Evolutionary conservation across 148 eudicot genomes (phyloP).

Genomic region (Camellia granthamiana): DNA sequence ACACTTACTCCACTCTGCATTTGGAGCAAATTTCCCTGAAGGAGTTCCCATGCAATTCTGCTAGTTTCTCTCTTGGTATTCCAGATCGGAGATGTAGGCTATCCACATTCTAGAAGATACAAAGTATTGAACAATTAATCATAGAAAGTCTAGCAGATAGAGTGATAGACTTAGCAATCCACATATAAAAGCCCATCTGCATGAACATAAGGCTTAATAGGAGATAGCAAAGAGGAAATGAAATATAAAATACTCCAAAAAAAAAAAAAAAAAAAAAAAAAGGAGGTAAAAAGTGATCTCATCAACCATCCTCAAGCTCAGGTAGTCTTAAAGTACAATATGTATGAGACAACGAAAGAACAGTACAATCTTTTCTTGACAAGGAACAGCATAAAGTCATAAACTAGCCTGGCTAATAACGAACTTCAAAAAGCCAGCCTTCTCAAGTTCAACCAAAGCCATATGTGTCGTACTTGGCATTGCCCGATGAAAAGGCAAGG

Average conservation of each 20-base stretch:
- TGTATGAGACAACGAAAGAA: not conserved
- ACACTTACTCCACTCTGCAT: constrained; percentile 74
- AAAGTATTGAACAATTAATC: constrained; percentile 10
- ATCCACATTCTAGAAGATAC: constrained; percentile 63
- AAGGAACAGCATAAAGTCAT: not conserved
- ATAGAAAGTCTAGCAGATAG: constrained; percentile 2
- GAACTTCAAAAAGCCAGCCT: constrained; percentile 73
- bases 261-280: not conserved
- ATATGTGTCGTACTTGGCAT: constrained; percentile 80
- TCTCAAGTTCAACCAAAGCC: constrained; percentile 85
- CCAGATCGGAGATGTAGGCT: constrained; percentile 94
- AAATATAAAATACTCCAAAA: not conserved
- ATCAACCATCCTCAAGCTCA: constrained; percentile 6
- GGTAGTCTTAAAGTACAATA: not conserved
- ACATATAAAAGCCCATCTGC: not conserved
- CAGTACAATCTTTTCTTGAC: not conserved
- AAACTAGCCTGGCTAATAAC: constrained; percentile 71
- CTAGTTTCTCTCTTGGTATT: constrained; percentile 66
- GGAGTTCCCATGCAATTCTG: constrained; percentile 88
- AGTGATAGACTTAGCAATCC: not conserved
- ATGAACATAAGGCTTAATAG: not conserved
- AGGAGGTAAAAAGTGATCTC: not conserved
- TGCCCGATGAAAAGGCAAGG: constrained; percentile 87
- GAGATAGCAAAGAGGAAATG: not conserved
- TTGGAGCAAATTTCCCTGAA: constrained; percentile 74